Base-by-base conservation (phyloP, 2,329 filamentous ascomycete genomes). In the Calonectria honghensis region DNA sequence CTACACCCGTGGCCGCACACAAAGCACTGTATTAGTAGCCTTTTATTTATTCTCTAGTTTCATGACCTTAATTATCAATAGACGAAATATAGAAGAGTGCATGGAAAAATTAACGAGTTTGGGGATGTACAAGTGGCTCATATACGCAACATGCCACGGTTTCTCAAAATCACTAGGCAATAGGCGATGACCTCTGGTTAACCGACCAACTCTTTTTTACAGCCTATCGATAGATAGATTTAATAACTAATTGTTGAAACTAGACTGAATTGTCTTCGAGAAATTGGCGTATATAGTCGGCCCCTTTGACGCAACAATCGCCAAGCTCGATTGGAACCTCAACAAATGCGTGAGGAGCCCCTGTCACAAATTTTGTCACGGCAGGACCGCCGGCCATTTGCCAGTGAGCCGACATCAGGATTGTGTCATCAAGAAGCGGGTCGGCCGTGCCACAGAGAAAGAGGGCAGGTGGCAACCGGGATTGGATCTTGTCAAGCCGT, bases 401-500 rank as follows among this genome's bases (percentile, higher is more conserved):
- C 57, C 57, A 63, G 9, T 63, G 57, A 16, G 57, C 57, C 6
- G 35, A 24, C 57, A 63, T 63, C n/a, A 63, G 13, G 24, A 63
- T 63, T 14, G 57, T 63, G 20, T 63, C 57, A 18, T 63, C 57
- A 29, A 63, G 57, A 4, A 63, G 14, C 13, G 57, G 57, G 20
- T 63, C 57, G 7, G 57, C 57, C 5, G 57, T 63, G 14, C 57
- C 57, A 4, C 57, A 63, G 24, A 63, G 57, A 27, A 63, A 63
- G n/a, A 63, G 57, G 6, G 57, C 57, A 31, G 57, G 57, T 31
- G 57, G 57, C 24, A 63, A 16, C 16, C 57, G 57, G 35, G 57
- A 63, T n/a, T 63, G 57, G 18, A 63, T 63, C 57, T 29, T 37
- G 37, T 63, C 57, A 27, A 63, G 35, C 39, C 57, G 57, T 29